Evolutionary conservation across 2,329 filamentous ascomycete genomes (phyloP).

Genomic region (Fusarium subglutinans): DNA sequence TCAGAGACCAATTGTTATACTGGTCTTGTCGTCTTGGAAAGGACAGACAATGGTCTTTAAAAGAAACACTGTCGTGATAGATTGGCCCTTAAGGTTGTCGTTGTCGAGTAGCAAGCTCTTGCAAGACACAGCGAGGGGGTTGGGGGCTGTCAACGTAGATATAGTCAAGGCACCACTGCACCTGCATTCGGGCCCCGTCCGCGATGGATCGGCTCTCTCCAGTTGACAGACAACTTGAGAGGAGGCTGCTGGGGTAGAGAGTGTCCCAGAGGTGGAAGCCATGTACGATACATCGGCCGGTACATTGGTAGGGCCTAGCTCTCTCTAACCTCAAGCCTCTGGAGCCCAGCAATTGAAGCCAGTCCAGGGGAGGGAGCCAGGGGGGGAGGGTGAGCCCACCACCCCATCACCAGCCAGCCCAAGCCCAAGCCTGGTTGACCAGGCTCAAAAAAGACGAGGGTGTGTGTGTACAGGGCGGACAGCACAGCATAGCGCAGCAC

Average conservation of each 20-base stretch:
- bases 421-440: constrained; percentile 21
- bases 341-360: constrained; percentile 25
- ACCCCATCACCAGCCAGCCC: constrained; percentile 30
- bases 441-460: constrained; percentile 6
- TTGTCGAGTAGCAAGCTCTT: constrained; percentile 36
- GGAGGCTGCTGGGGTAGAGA: constrained; percentile 29
- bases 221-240: constrained; percentile 35
- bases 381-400: constrained; percentile 23
- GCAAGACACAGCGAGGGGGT: constrained; percentile 25
- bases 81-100: constrained; percentile 15
- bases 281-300: constrained; percentile 32
- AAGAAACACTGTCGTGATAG: constrained; percentile 13
- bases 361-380: constrained; percentile 18
- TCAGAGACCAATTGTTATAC: constrained; percentile 13
- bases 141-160: constrained; percentile 42
- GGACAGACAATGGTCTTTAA: constrained; percentile 15
- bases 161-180: constrained; percentile 43
- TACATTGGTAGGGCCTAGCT: constrained; percentile 32
- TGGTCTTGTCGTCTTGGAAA: constrained; percentile 10
- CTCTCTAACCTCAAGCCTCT: constrained; percentile 3
- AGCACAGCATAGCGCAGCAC: constrained; percentile 10
- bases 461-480: constrained; percentile 23
- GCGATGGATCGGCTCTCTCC: constrained; percentile 39
- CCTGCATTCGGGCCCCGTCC: constrained; percentile 42
- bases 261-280: constrained; percentile 8